These are phyloP conservation scores for Elsinoe perseae DNA, from an alignment of 2,329 filamentous ascomycete genomes.

Conservation along the genomic window DNA sequence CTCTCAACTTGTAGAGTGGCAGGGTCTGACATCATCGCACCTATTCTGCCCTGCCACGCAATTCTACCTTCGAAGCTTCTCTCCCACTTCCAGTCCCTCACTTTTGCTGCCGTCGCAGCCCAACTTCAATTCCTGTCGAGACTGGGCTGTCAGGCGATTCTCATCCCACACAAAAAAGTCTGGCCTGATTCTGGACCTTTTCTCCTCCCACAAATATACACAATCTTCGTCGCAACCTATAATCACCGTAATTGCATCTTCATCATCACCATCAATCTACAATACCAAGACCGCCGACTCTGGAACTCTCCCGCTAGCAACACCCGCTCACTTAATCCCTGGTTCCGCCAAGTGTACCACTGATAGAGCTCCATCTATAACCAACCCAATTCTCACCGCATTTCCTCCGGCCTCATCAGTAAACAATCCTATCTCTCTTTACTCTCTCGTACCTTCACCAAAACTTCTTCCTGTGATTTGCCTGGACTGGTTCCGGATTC, in stretches of 20 bases:
- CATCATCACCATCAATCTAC: neutral
- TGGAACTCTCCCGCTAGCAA: slow-evolving; percentile 13
- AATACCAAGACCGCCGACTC: neutral
- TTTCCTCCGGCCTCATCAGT: slow-evolving; percentile 11
- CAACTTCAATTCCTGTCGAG: slow-evolving; percentile 5
- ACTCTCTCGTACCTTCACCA: neutral
- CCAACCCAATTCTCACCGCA: slow-evolving; percentile 13
- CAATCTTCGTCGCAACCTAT: neutral
- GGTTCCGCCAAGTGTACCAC: slow-evolving; percentile 15
- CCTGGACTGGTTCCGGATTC: neutral
- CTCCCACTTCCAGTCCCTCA: neutral
- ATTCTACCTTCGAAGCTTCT: neutral
- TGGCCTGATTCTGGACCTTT: neutral
- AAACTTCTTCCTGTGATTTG: neutral
- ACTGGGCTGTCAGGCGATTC: neutral
- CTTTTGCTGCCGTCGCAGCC: neutral
- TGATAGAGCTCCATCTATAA: neutral
- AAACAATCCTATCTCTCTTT: neutral
- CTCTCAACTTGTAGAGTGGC: neutral
- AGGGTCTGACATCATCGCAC: slow-evolving; percentile 11
- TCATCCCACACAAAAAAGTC: neutral
- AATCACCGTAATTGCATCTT: neutral
- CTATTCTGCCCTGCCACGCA: slow-evolving; percentile 7
- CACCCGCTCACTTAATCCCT: slow-evolving; percentile 2
- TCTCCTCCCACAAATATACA: neutral